Conservation (phyloP, 2,329 filamentous ascomycete genomes). For the Cladosporium halotolerans region DNA sequence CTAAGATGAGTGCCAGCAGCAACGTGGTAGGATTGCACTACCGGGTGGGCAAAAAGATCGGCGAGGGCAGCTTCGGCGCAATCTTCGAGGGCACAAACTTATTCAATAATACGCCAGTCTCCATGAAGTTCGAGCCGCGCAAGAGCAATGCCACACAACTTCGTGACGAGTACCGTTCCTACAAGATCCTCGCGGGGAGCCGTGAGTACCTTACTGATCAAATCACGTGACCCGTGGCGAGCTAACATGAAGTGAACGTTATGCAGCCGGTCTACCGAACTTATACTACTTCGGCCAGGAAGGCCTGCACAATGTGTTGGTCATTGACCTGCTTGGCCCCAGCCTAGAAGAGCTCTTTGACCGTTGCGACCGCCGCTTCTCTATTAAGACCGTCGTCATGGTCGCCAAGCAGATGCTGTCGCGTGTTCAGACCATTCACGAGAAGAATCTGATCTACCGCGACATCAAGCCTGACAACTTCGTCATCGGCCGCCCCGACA, state of each 20-base stretch:
- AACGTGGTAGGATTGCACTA: slow-evolving; percentile 99
- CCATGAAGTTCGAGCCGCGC: slow-evolving; percentile 98
- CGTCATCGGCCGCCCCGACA: slow-evolving; percentile 83
- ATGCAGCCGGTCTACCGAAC: slow-evolving; percentile 88
- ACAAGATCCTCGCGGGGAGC: slow-evolving; percentile 98
- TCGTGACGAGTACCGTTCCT: slow-evolving; percentile 96
- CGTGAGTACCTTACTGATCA: too few species aligned
- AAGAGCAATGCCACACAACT: slow-evolving; percentile 98
- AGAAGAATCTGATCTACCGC: slow-evolving; percentile 98
- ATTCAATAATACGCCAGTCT: slow-evolving; percentile 97
- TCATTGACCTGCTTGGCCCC: slow-evolving; percentile 91
- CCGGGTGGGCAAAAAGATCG: slow-evolving; percentile 98
- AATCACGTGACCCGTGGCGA: too few species aligned
- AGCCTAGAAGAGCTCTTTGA: slow-evolving; percentile 96
- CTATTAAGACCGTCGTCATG: slow-evolving; percentile 98
- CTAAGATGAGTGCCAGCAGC: too few species aligned
- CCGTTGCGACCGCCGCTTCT: slow-evolving; percentile 90
- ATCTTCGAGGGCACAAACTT: slow-evolving; percentile 98
- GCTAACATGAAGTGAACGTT: background rate
- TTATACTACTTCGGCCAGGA: slow-evolving; percentile 99
- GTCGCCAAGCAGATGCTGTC: slow-evolving; percentile 99
- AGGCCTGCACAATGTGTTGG: slow-evolving; percentile 95
- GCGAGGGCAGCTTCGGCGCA: slow-evolving; percentile 96
- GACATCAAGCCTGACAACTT: slow-evolving; percentile 99
- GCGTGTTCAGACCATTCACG: slow-evolving; percentile 88